phyloP scores from a whole-genome alignment of 2,329 filamentous ascomycete species.

The Fusarium sp. region DNA sequence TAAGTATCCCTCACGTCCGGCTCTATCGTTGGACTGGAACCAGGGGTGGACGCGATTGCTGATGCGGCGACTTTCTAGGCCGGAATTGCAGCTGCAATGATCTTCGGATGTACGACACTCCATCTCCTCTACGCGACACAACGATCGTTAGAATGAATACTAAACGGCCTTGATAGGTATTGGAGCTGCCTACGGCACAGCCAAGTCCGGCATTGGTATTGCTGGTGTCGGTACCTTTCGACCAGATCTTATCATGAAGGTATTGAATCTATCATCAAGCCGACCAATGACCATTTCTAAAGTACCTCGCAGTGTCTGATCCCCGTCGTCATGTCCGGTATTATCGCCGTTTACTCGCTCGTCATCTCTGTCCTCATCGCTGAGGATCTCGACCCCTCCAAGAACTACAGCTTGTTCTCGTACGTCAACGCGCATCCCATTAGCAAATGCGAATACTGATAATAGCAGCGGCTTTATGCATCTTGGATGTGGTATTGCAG shows the following conservation, averaged over 20 bases:
- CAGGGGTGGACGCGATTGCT: constrained; percentile 38
- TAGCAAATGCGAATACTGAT: constrained; percentile 32
- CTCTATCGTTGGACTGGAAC: constrained; percentile 4
- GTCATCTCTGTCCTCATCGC: constrained; percentile 97
- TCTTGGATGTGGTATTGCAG: constrained; percentile 87
- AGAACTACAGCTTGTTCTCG: constrained; percentile 85
- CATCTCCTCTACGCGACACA: constrained; percentile 21
- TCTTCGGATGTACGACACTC: constrained; percentile 77
- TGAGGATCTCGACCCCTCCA: constrained; percentile 81
- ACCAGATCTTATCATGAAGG: constrained; percentile 93
- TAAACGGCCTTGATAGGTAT: constrained; percentile 57
- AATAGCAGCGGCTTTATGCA: constrained; percentile 85
- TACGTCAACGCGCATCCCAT: constrained; percentile 55
- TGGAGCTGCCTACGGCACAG: constrained; percentile 87
- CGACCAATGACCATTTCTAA: constrained; percentile 21
- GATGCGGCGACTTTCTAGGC: constrained; percentile 61
- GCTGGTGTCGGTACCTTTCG: constrained; percentile 86
- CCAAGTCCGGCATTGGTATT: constrained; percentile 89
- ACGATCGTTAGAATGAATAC: constrained; percentile 37
- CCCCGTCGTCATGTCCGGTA: constrained; percentile 97
- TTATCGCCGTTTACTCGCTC: constrained; percentile 97
- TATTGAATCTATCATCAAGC: constrained; percentile 48
- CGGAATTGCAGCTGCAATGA: constrained; percentile 84
- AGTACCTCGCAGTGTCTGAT: constrained; percentile 74
- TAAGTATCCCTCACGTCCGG: constrained; percentile 57